Evolutionary conservation across 352 stramenopile genomes (phyloP).

Genomic region (Phytophthora sansomeana): DNA sequence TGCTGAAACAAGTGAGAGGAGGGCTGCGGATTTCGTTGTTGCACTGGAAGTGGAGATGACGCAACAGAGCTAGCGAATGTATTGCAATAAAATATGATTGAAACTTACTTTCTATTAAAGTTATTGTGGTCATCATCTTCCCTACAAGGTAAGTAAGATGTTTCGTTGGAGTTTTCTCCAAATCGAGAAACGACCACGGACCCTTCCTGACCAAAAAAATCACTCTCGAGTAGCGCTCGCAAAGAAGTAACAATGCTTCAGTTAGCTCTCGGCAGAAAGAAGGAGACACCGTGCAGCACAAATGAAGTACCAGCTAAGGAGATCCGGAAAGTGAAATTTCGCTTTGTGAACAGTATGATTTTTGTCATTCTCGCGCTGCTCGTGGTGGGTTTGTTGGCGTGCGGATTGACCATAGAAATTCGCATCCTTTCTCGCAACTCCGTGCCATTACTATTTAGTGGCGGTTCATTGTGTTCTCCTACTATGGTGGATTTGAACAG

Average conservation of each 20-base stretch:
- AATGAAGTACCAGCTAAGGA: not conserved
- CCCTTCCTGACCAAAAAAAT: no score
- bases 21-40: no score
- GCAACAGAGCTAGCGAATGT: no score
- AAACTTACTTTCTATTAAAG: no score
- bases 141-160: no score
- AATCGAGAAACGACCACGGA: not conserved
- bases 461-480: slow-evolving; percentile 15
- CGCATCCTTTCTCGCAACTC: slow-evolving; percentile 5
- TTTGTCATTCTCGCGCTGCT: slow-evolving; percentile 17
- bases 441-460: slow-evolving; percentile 6
- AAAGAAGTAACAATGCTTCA: slow-evolving; percentile 4
- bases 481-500: slow-evolving; percentile 5
- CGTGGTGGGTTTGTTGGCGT: slow-evolving; percentile 6
- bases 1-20: no score
- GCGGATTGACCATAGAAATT: slow-evolving; percentile 23
- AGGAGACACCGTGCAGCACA: not conserved
- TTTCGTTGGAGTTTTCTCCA: no score
- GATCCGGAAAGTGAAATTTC: slow-evolving; percentile 9
- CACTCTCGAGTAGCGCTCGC: no score
- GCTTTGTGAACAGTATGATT: not conserved
- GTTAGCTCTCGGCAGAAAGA: not conserved
- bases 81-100: no score
- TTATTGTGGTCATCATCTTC: no score
- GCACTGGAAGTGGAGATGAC: no score